Evolutionary conservation across 768 basidiomycete species (phyloP).

Genomic region (Lactifluus piperatus): DNA sequence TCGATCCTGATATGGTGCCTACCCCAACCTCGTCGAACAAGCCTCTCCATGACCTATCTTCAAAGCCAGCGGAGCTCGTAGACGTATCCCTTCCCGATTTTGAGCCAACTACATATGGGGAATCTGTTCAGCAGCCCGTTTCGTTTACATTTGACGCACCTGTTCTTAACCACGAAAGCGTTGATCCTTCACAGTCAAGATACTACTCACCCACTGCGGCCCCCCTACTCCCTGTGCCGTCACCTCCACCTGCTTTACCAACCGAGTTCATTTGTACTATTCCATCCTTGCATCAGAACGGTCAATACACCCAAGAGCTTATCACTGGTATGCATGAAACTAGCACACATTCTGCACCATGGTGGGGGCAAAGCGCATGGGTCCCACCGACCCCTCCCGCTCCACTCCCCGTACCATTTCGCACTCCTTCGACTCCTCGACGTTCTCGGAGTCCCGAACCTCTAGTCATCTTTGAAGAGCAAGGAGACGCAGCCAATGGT

Average conservation of each 20-base stretch:
- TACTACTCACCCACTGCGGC: not conserved
- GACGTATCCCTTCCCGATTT: not conserved
- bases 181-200: not conserved
- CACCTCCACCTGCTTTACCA: constrained; percentile 8
- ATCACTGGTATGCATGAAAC: not conserved
- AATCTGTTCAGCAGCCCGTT: not conserved
- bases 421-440: constrained; percentile 6
- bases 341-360: not conserved
- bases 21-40: not conserved
- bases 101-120: not conserved
- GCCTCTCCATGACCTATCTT: not conserved
- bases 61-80: not conserved
- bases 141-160: not conserved
- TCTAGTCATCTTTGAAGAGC: not conserved
- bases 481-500: not conserved
- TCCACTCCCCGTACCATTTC: constrained; percentile 9
- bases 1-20: not conserved
- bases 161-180: not conserved
- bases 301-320: not conserved
- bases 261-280: constrained; percentile 6
- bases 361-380: constrained; percentile 15
- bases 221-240: constrained; percentile 14
- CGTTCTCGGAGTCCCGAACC: constrained; percentile 8
- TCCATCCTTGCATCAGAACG: constrained; percentile 6
- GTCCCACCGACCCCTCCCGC: constrained; percentile 11